Percentiles rank a stretch among this genome's conserved stretches.
These are phyloP conservation scores for Scedosporium apiospermum DNA, from an alignment of 2,329 filamentous ascomycete species.

Conservation along the genomic window DNA sequence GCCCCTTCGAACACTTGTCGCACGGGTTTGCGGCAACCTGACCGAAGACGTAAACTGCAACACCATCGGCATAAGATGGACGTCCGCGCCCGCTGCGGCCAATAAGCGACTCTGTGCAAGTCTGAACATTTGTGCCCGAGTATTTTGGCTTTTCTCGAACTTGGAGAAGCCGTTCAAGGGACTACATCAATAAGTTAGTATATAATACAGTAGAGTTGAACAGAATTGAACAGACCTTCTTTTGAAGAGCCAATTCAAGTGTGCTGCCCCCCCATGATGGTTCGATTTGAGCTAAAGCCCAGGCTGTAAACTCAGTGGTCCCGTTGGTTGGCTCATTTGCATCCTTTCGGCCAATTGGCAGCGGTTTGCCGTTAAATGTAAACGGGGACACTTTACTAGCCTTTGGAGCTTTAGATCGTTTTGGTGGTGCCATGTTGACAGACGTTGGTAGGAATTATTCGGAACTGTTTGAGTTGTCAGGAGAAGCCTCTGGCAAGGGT, in stretches of 20 bases:
- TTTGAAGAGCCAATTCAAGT: not conserved
- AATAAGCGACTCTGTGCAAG: not conserved
- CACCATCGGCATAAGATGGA: not conserved
- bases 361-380: not conserved
- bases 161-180: too few relatives aligned
- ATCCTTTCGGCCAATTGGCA: not conserved
- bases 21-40: not conserved
- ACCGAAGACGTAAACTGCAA: not conserved
- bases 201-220: not conserved
- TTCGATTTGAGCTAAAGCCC: not conserved
- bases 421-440: too few relatives aligned
- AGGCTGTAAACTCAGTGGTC: not conserved
- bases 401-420: too few relatives aligned
- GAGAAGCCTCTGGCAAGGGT: too few relatives aligned
- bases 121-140: too few relatives aligned
- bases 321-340: not conserved
- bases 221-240: not conserved
- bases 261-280: not conserved
- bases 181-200: not conserved
- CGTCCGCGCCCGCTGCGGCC: not conserved
- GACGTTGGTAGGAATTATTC: too few relatives aligned
- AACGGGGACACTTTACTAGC: too few relatives aligned
- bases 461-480: too few relatives aligned
- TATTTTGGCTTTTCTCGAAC: too few relatives aligned
- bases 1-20: not conserved